These are phyloP conservation scores for Tulasnella sp. DNA, from an alignment of 768 basidiomycete species.

Conservation along the genomic window DNA sequence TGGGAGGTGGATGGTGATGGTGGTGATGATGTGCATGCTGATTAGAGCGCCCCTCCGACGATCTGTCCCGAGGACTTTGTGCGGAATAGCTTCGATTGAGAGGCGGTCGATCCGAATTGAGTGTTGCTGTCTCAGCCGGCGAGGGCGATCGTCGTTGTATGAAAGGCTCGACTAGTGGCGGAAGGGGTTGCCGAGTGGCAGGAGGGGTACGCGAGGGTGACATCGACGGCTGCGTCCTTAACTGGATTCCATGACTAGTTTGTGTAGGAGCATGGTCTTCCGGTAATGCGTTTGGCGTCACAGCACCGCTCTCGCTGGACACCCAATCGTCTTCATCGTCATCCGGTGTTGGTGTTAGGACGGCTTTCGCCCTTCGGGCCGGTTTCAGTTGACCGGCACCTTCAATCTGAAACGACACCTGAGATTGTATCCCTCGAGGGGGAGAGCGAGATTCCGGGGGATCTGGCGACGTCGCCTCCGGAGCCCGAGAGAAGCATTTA, in stretches of 20 bases:
- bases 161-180: constrained; percentile 1
- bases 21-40: neutral
- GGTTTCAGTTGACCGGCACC: no score
- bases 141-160: constrained; percentile 6
- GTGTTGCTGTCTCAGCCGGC: constrained; percentile 1
- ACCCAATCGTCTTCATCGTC: constrained; percentile 64
- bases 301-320: constrained; percentile 67
- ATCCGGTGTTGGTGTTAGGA: neutral
- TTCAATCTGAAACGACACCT: no score
- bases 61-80: neutral
- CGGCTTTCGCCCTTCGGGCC: no score
- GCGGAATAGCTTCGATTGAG: neutral
- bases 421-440: no score
- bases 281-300: constrained; percentile 41
- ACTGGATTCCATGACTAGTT: neutral
- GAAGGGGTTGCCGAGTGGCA: constrained; percentile 6
- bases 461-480: no score
- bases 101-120: neutral
- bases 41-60: neutral
- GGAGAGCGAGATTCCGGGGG: no score
- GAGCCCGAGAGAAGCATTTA: no score
- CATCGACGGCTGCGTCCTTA: neutral
- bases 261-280: neutral
- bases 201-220: constrained; percentile 2
- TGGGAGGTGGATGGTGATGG: neutral